Evolutionary conservation across 805 yeast species (phyloP).

Genomic region (Wickerhamiella vanderwaltii): DNA sequence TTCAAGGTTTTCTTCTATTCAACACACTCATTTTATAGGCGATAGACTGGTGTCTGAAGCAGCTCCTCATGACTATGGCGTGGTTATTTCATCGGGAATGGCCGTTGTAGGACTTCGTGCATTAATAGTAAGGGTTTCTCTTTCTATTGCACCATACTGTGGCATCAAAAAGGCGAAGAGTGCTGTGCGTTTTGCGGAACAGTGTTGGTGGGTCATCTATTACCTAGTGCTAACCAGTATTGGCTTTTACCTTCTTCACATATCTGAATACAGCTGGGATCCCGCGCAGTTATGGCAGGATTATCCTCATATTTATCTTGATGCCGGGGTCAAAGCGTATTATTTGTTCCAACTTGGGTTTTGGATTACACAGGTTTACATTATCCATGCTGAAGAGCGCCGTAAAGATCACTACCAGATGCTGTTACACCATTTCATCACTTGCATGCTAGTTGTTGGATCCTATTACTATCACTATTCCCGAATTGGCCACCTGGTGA

Average conservation of each 20-base stretch:
- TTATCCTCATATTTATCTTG: conserved; percentile 65
- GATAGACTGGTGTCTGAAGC: conserved; percentile 3
- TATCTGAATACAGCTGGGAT: conserved; percentile 47
- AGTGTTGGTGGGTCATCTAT: conserved; percentile 63
- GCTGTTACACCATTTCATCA: conserved; percentile 81
- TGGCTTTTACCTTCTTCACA: conserved; percentile 47
- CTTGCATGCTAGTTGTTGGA: conserved; percentile 53
- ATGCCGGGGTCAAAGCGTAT: conserved; percentile 45
- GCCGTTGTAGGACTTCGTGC: conserved; percentile 17
- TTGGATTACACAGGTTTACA: conserved; percentile 73
- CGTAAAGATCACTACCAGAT: conserved; percentile 78
- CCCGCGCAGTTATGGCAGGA: conserved; percentile 45
- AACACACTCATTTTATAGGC: not conserved
- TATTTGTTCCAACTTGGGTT: conserved; percentile 61
- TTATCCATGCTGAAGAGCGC: conserved; percentile 61
- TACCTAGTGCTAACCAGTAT: conserved; percentile 41
- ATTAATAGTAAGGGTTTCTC: conserved; percentile 12
- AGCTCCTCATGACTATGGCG: conserved; percentile 6
- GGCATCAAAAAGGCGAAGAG: conserved; percentile 41
- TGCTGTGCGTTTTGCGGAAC: conserved; percentile 67
- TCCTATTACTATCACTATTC: conserved; percentile 64
- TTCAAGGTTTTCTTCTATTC: conserved; percentile 1
- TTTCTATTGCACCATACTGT: conserved; percentile 9
- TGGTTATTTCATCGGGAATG: conserved; percentile 9
- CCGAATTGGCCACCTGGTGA: conserved; percentile 65